Percentiles rank a stretch among this genome's conserved stretches.
phyloP scores from a whole-genome alignment of 805 yeast species.

The Lachancea waltii region DNA sequence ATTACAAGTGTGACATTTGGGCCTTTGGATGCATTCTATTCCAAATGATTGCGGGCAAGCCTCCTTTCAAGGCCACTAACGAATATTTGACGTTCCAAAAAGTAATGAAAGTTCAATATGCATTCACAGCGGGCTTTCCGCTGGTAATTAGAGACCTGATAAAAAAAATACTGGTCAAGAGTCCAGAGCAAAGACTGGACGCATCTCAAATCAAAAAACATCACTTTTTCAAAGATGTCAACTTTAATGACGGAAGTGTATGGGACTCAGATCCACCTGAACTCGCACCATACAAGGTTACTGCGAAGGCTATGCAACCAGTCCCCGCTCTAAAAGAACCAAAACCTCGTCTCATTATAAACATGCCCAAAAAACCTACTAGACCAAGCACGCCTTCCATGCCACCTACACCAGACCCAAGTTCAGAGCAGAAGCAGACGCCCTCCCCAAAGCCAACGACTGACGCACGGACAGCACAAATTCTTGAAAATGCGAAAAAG shows the following conservation, averaged over 20 bases:
- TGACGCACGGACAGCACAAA: conserved; percentile 30
- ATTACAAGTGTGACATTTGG: conserved; percentile 97
- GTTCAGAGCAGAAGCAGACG: conserved; percentile 1
- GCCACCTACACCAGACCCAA: conserved; percentile 2
- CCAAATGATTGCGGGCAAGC: conserved; percentile 91
- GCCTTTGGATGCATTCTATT: conserved; percentile 93
- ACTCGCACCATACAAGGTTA: conserved; percentile 63
- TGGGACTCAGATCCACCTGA: conserved; percentile 61
- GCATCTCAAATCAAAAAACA: conserved; percentile 55
- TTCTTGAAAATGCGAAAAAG: conserved; percentile 27
- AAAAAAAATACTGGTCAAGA: conserved; percentile 56
- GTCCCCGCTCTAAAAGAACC: conserved; percentile 45
- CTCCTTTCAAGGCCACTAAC: conserved; percentile 80
- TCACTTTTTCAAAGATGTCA: conserved; percentile 50
- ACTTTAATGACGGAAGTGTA: conserved; percentile 49
- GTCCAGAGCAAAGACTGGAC: conserved; percentile 57
- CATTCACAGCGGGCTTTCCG: conserved; percentile 83
- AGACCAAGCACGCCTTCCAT: conserved; percentile 14
- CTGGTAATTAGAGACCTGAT: conserved; percentile 64
- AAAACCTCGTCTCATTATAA: conserved; percentile 9
- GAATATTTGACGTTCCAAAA: conserved; percentile 79
- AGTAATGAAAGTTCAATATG: conserved; percentile 71
- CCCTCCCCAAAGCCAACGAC: conserved; percentile 13
- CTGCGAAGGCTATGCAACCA: conserved; percentile 74
- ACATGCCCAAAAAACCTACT: conserved; percentile 19